Evolutionary conservation across 2,329 filamentous ascomycete species (phyloP), one percentile per base, ranked within the genome.

Genomic region (Penicillium sp.): DNA sequence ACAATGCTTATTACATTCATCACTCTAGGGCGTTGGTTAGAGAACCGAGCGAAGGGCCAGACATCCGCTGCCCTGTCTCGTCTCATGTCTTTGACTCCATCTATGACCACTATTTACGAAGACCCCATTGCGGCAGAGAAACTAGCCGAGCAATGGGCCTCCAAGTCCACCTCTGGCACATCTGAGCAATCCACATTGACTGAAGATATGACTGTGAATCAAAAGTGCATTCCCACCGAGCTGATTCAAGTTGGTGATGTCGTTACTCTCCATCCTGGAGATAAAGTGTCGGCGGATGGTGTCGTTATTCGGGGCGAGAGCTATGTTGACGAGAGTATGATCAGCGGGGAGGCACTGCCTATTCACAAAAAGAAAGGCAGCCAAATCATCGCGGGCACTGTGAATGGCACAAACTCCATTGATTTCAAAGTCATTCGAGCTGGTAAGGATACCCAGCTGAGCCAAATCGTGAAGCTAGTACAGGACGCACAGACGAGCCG

Each of bases 1-100:
- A 96, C 91, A 19, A 99, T 97, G 94, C 81, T 99, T 47, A 92
- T 99, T 71, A 96, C 91, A 0, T 97, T 99, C 70, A 91, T 97
- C 71, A 91, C 89, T 1, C 77, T 99, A 2, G 91, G 94, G 4
- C 87, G 94, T 34, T 99, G 89, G 76, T 76, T 99, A 16, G 94
- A 99, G 74, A 99, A 97, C 70, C 81, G 87, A 16, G 94, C 94
- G 48, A 99, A 97, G 76, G 94, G 94, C 0, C 90, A 97, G 75
- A 99, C 94, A 0, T 97, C 92, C 5, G 94, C 90, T 69, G 94
- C 94, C 0, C 82, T 99, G 2, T 97, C 93, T 7, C 84, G 87
- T 23, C 84, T 99, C 32, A 99, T 99, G 94, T 97, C 91, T 14
- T 80, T 99, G 44, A 90, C 94, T 26, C 94, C 94, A 1, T 96